phyloP scores from a whole-genome alignment of 202 grass and related monocot species.

The Setaria italica region DNA sequence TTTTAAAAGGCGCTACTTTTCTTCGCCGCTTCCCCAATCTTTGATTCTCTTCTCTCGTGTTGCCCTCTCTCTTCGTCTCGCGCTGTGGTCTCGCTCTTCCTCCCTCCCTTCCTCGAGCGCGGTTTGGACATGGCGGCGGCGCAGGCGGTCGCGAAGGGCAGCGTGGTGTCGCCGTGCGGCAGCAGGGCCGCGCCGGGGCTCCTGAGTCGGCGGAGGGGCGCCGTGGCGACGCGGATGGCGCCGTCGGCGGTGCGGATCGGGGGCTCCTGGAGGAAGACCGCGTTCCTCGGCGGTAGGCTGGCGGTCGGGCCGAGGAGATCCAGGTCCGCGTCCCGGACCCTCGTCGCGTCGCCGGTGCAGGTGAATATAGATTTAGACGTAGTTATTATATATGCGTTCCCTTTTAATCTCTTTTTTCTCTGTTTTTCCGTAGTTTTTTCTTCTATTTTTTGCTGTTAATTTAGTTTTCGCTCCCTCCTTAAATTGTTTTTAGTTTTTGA shows the following conservation, averaged over 20 bases:
- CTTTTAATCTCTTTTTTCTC: background rate
- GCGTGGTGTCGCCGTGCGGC: slow-evolving; percentile 37
- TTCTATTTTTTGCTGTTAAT: background rate
- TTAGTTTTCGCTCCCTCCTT: background rate
- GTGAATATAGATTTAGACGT: slow-evolving; percentile 41
- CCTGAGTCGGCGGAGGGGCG: slow-evolving; percentile 42
- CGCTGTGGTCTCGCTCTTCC: background rate
- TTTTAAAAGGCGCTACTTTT: slow-evolving; percentile 49
- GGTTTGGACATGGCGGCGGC: slow-evolving; percentile 49
- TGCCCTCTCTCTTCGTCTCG: background rate
- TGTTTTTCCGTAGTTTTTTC: background rate
- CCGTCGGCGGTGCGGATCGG: slow-evolving; percentile 51
- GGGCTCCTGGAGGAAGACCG: slow-evolving; percentile 36
- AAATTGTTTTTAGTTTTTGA: background rate
- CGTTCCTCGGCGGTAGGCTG: slow-evolving; percentile 58
- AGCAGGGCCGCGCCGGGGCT: slow-evolving; percentile 32
- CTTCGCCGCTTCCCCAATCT: slow-evolving; percentile 54
- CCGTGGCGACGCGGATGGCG: slow-evolving; percentile 50
- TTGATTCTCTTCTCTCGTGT: background rate
- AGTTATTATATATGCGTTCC: background rate
- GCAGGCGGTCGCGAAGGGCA: slow-evolving; percentile 56
- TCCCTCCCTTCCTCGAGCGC: background rate
- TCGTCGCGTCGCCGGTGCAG: slow-evolving; percentile 63
- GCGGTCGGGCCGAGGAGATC: slow-evolving; percentile 48
- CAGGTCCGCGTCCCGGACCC: slow-evolving; percentile 43